Evolutionary conservation across 768 basidiomycete genomes (phyloP), one percentile per base, ranked within the genome.

Genomic region (Lanmaoa pseudosensibilis): DNA sequence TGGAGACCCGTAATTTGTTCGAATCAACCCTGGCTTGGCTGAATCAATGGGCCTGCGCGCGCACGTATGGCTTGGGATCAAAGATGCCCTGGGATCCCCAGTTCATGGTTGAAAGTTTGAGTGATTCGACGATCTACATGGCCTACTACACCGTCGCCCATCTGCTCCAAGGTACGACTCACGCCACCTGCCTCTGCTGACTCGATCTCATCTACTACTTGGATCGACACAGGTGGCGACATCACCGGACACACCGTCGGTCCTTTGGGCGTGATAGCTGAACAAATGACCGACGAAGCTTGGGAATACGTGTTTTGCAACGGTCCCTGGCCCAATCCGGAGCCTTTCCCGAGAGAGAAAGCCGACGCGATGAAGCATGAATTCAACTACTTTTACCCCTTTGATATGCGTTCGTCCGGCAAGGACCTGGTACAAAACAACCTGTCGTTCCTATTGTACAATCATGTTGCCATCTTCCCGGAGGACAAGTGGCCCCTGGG

Each of bases 121-220:
- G 92, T 63, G 97, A 99, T 74, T 98, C 96, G 8, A 98, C 96
- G 10, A 88, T 98, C 70, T 99, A 99, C 77, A 98, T 97, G 95
- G 82, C 88, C 40, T 99, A 98, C 76, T 98, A 98, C 75, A 97
- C 97, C 5, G 84, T 99, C 43, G 82, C 94, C 6, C 88, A 98
- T 72, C 75, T 95, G 33, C 77, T 99, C 56, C 97, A 99, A 61
- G 85, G 94, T 91, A 64, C n/a, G 85, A 34, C 34, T 23, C 37
- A 21, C n/a, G 25, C 21, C 2, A 21, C 16, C 1, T 33, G 16
- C 33, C 5, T 12, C 8, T 37, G 4, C 34, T 52, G 38, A 46
- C 50, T 37, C 54, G 23, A 54, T 55, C 53, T 70, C 34, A 60
- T 25, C 48, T 23, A 13, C 9, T 37, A 16, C n/a, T 5, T 15